Evolutionary conservation across 2,329 filamentous ascomycete species (phyloP), one percentile per base, ranked within the genome.

Genomic region (Aspergillus alliaceus): DNA sequence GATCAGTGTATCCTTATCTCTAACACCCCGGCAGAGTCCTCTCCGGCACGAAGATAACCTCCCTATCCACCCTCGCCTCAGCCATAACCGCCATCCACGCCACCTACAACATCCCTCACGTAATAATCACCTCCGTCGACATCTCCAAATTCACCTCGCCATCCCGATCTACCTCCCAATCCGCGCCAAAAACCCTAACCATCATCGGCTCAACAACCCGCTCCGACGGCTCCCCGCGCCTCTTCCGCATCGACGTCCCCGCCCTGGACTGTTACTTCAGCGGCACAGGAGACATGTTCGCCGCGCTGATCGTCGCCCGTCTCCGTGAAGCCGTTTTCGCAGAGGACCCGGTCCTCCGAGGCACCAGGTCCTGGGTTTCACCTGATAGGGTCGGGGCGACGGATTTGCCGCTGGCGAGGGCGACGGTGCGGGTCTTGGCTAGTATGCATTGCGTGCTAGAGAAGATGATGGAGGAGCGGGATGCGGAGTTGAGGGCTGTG

Each of bases 211-310:
- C 90, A 11, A 91, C 87, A 18, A 87, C 87, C 70, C 67, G 69
- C 51, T 87, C 84, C 1, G 77, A 82, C 53, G 84, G 86, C 62
- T 81, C 80, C 40, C 86, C 93, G 0, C 88, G 95, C n/a, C 83
- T 93, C 52, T 99, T 98, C 81, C 87, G 89, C 68, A 88, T 98
- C 68, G 86, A 90, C 55, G 91, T 97, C 56, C 92, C 93, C 0
- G 85, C 89, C 27, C 87, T 97, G 58, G 90, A 96, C 70, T 90
- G 92, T 76, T 96, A 95, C 81, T 99, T 98, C 77, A 92, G 90
- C 66, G 95, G 95, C 39, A 98, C 96, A 0, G 95, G 95, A 47
- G 95, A 99, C 78, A 97, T 99, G 93, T 98, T 99, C 71, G 93
- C 92, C 29, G 93, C 93, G 7, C 82, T 99, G 46, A 92, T 91